phyloP scores from a whole-genome alignment of 2,329 filamentous ascomycete genomes.

The Beauveria pseudobassiana region DNA sequence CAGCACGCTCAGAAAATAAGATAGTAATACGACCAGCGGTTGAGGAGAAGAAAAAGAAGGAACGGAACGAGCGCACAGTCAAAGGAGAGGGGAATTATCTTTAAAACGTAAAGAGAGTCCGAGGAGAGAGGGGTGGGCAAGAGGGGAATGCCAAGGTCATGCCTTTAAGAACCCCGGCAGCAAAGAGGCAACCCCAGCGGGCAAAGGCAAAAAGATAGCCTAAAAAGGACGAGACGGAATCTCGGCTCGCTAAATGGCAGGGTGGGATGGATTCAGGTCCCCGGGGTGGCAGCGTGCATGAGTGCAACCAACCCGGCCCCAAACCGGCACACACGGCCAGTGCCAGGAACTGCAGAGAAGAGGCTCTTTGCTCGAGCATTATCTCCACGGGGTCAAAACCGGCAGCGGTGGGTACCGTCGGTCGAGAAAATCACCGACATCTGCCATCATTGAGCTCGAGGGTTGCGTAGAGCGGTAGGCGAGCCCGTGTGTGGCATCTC shows the following conservation, averaged over 20 bases:
- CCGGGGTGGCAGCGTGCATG: neutral
- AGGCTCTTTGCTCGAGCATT: neutral
- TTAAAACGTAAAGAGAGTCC: slow-evolving; percentile 10
- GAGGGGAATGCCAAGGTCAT: slow-evolving; percentile 8
- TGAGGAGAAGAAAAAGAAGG: slow-evolving; percentile 16
- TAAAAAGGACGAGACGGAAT: slow-evolving; percentile 9
- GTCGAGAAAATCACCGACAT: neutral
- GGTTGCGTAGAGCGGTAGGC: neutral
- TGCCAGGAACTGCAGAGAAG: neutral
- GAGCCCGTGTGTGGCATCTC: too few species aligned
- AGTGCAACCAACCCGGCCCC: neutral
- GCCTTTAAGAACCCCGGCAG: slow-evolving; percentile 8
- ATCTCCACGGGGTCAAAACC: slow-evolving; percentile 2
- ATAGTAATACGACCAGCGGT: slow-evolving; percentile 21
- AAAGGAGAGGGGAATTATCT: slow-evolving; percentile 15
- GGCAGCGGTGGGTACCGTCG: neutral
- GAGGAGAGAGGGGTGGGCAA: slow-evolving; percentile 3
- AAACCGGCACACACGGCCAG: neutral
- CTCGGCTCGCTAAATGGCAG: slow-evolving; percentile 2
- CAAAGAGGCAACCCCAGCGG: neutral
- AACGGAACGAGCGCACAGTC: slow-evolving; percentile 15
- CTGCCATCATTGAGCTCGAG: neutral
- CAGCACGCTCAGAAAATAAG: slow-evolving; percentile 20
- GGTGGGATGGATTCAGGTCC: neutral
- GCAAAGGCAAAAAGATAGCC: neutral